Conservation (phyloP, 805 yeast species). For the Saccharomycopsis guyanensis region DNA sequence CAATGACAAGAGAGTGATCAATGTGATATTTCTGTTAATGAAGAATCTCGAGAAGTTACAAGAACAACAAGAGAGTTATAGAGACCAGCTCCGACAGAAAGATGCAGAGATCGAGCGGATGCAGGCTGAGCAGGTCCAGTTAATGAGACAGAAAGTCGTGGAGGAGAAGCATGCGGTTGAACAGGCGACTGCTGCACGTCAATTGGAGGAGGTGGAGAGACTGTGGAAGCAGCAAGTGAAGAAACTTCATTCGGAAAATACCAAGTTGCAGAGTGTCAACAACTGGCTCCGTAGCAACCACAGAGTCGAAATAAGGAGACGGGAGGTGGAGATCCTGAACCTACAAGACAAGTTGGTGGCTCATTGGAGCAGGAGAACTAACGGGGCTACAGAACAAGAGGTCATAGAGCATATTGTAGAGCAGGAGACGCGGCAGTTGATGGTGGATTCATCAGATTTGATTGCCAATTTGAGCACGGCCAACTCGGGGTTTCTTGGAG, state of each 20-base stretch:
- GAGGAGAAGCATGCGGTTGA: not conserved
- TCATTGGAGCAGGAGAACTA: not conserved
- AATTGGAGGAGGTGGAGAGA: not conserved
- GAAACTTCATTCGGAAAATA: not conserved
- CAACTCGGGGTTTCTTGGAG: conserved; percentile 7
- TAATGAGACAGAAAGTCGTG: not conserved
- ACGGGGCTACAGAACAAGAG: not conserved
- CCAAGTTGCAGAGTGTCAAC: conserved; percentile 1
- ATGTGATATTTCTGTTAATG: conserved; percentile 15
- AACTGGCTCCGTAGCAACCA: conserved; percentile 4
- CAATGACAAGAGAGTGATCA: conserved; percentile 17
- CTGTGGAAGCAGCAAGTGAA: not conserved
- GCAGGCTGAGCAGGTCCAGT: not conserved
- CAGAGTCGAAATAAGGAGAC: conserved; percentile 14
- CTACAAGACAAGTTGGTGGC: conserved; percentile 16
- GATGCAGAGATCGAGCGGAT: conserved; percentile 2
- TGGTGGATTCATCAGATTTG: conserved; percentile 18
- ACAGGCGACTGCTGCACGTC: not conserved
- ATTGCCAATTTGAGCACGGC: conserved; percentile 13
- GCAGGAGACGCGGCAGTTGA: conserved; percentile 14
- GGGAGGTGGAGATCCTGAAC: conserved; percentile 15
- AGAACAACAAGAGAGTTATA: conserved; percentile 7
- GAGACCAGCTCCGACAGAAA: conserved; percentile 1
- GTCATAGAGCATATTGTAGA: conserved; percentile 1
- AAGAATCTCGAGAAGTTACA: conserved; percentile 9